A percentile compares a stretch with the other conserved stretches of the same genome.
phyloP scores from a whole-genome alignment of 2,329 filamentous ascomycete species.

The Xylaria sp. region DNA sequence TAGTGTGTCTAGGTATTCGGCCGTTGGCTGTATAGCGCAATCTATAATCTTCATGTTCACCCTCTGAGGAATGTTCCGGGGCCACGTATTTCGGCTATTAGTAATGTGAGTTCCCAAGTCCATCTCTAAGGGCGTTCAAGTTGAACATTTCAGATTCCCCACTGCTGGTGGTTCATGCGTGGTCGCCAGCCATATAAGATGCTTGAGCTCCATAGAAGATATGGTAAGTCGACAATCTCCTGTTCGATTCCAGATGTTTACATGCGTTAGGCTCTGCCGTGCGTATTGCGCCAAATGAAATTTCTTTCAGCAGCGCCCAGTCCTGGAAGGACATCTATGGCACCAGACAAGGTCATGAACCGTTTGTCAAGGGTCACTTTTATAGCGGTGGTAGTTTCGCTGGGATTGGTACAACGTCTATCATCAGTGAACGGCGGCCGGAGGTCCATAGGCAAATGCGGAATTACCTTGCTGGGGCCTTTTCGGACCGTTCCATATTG shows the following conservation, averaged over 20 bases:
- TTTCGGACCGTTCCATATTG: background rate
- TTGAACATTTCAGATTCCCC: background rate
- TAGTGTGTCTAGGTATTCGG: background rate
- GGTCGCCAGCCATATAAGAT: background rate
- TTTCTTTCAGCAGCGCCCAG: slow-evolving; percentile 42
- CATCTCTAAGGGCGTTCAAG: too few relatives aligned
- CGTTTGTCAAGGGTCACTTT: slow-evolving; percentile 35
- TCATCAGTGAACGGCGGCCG: background rate
- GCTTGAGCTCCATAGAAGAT: background rate
- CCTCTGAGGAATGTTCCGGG: background rate
- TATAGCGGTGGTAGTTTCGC: background rate
- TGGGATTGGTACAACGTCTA: background rate
- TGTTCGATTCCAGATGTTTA: background rate
- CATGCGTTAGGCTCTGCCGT: slow-evolving; percentile 34
- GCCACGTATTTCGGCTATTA: background rate
- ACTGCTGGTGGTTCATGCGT: background rate
- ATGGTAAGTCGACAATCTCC: background rate
- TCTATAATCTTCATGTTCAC: background rate
- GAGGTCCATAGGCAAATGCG: background rate
- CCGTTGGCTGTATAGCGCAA: background rate
- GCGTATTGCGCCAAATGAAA: slow-evolving; percentile 43
- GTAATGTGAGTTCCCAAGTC: background rate
- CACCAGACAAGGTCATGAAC: slow-evolving; percentile 34
- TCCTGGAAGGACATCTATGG: slow-evolving; percentile 47
- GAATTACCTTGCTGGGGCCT: background rate